Evolutionary conservation across 768 basidiomycete species (phyloP), one percentile per base, ranked within the genome.

Genomic region (Hygrocybe punicea): DNA sequence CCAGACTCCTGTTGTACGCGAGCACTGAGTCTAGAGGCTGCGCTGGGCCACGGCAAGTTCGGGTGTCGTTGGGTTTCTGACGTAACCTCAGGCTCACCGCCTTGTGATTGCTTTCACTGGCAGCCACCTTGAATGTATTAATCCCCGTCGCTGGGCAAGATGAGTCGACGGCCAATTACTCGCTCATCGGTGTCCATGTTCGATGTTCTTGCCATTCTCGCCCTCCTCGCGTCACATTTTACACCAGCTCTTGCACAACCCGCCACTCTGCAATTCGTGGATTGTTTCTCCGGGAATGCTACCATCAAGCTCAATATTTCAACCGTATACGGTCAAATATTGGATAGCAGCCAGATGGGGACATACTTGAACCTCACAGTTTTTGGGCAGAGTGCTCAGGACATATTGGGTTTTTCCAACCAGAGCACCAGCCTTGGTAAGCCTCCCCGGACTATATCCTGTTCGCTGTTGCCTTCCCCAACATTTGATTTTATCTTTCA

Each of bases 241-340:
- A 10, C 33, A 55, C 63, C 68, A 37, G 65, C 64, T 5, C 58
- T 70, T 48, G 74, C 85, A 14, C 83, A 85, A 64, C 87, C 88
- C 2, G 83, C 85, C 23, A 77, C 78, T 0, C 70, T 89, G 14
- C 74, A 74, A 45, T 91, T 84, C 68, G 63, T 70, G n/a, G 87
- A 91, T 69, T 93, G 91, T 71, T 91, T 83, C 70, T 67, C 73
- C 23, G 78, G 79, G 56, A 79, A 80, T 70, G 61, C 65, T 33
- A 69, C 78, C 44, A 78, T 79, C 69, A 87, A 85, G 67, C 77
- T 91, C 71, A 75, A 81, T 33, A 78, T 92, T 56, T 78, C 82
- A 58, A 80, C 81, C 33, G 83, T 93, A 44, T 93, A 89, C 66
- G 87, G 81, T 19, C 91, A 93, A 69, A 77, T 88, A 56, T 71